Evolutionary conservation across 768 basidiomycete genomes (phyloP).

Genomic region (Chalciporus sphaerocephalus): DNA sequence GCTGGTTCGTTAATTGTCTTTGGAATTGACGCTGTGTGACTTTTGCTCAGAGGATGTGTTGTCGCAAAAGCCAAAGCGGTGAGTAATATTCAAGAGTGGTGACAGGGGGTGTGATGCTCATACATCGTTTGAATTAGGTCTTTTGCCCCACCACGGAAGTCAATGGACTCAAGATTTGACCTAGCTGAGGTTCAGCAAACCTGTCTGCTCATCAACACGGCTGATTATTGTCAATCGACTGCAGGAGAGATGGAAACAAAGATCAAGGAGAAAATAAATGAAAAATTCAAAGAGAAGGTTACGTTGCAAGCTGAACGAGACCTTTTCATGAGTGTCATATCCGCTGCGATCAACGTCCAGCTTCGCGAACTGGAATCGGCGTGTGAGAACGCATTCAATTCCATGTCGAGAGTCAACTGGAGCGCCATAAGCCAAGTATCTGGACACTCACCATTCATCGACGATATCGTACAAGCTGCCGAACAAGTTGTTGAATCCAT

Average conservation of each 20-base stretch:
- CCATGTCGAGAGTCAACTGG: constrained; percentile 80
- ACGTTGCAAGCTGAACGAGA: constrained; percentile 84
- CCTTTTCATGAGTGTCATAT: constrained; percentile 83
- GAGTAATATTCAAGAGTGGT: constrained; percentile 6
- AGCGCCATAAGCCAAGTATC: constrained; percentile 74
- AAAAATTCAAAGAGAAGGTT: constrained; percentile 72
- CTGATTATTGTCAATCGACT: constrained; percentile 94
- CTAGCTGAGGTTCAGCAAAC: constrained; percentile 70
- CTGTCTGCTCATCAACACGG: constrained; percentile 92
- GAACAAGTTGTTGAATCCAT: constrained; percentile 75
- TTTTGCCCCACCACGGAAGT: constrained; percentile 51
- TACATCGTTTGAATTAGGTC: constrained; percentile 31
- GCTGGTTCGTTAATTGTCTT: constrained; percentile 53
- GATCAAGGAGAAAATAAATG: constrained; percentile 75
- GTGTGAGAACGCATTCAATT: constrained; percentile 73
- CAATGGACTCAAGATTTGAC: constrained; percentile 78
- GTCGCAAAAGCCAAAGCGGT: constrained; percentile 70
- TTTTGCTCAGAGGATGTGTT: constrained; percentile 75
- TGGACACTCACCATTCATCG: constrained; percentile 77
- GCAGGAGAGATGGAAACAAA: constrained; percentile 93
- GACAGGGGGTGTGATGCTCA: background rate
- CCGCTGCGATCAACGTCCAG: constrained; percentile 73
- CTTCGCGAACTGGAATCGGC: constrained; percentile 83
- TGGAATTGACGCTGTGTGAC: background rate
- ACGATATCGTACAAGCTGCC: constrained; percentile 68